Conservation (phyloP, 306 rosid genomes). For the Sophora flavescens region DNA sequence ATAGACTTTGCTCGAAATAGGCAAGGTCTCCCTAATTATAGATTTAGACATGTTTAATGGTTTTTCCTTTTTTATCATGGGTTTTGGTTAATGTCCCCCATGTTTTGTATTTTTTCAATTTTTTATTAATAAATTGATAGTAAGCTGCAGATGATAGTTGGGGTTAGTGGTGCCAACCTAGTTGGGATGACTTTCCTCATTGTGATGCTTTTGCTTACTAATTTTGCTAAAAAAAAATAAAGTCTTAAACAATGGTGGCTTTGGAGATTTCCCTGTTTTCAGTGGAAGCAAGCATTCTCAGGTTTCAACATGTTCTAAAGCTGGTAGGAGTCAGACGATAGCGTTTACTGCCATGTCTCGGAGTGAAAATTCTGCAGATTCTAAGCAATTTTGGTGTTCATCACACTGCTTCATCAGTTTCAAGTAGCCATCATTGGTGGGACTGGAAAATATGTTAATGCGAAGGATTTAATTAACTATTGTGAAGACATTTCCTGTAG, state of each 20-base stretch:
- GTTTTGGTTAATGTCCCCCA: no score
- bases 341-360: slow-evolving; percentile 35
- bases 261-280: neutral
- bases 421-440: slow-evolving; percentile 40
- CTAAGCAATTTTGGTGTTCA: slow-evolving; percentile 28
- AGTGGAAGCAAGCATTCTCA: slow-evolving; percentile 29
- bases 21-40: no score
- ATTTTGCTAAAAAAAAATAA: no score
- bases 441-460: slow-evolving; percentile 39
- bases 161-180: no score
- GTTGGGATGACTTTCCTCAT: no score
- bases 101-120: no score
- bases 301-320: slow-evolving; percentile 20
- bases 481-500: slow-evolving; percentile 34
- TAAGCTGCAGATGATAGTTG: no score
- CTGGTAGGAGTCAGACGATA: slow-evolving; percentile 26
- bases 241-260: neutral
- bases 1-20: no score
- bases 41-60: no score
- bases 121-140: no score
- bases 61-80: no score
- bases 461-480: slow-evolving; percentile 1
- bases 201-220: no score
- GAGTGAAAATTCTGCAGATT: slow-evolving; percentile 7
- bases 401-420: slow-evolving; percentile 11